These are phyloP conservation scores for Acmispon strigosus DNA, from an alignment of 306 rosid genomes.

Conservation along the genomic window DNA sequence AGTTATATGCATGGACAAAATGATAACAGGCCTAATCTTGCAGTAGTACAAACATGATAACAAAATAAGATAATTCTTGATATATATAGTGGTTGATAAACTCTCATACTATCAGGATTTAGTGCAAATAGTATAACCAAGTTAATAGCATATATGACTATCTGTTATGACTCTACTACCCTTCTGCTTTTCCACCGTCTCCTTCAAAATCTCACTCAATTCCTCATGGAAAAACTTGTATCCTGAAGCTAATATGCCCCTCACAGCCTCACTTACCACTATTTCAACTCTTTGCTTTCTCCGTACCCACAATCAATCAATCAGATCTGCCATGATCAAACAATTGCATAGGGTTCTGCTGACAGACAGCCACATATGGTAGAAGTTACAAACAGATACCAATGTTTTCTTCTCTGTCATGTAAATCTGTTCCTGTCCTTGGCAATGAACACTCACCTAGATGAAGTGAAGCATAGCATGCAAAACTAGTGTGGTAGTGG, in stretches of 20 bases:
- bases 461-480: background rate
- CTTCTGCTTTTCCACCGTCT: background rate
- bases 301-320: background rate
- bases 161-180: background rate
- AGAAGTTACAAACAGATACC: background rate
- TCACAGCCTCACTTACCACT: background rate
- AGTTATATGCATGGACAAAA: background rate
- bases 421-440: background rate
- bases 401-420: background rate
- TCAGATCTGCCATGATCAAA: background rate
- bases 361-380: background rate
- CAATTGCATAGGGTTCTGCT: background rate
- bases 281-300: background rate
- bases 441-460: background rate
- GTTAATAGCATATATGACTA: background rate
- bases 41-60: background rate
- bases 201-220: background rate
- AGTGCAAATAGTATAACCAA: background rate
- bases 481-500: no score
- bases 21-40: background rate
- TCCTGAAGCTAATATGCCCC: background rate
- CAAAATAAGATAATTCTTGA: background rate
- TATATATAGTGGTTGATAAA: background rate
- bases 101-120: background rate
- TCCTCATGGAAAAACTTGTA: background rate